Conservation (phyloP, 2,329 filamentous ascomycete genomes). For the Sarocladium kiliense region DNA sequence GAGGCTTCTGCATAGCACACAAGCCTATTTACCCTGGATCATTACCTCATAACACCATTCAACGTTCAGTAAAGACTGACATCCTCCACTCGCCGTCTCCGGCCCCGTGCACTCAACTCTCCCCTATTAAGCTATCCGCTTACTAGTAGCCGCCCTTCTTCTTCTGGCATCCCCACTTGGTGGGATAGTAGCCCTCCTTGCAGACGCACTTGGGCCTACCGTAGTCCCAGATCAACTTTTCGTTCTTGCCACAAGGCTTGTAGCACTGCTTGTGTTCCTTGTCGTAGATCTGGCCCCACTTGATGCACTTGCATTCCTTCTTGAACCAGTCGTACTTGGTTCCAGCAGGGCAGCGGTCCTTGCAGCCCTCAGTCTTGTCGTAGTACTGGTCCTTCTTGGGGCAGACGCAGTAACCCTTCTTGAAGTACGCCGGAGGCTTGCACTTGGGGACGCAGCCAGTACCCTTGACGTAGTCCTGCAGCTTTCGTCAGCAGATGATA, state of each 20-base stretch:
- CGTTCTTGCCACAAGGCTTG: neutral
- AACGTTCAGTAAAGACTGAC: too few relatives aligned
- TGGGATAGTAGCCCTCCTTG: constrained; percentile 2
- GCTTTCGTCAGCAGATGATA: neutral
- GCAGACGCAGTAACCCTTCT: neutral
- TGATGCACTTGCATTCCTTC: neutral
- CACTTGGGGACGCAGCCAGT: neutral
- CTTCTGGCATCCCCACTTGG: constrained; percentile 2
- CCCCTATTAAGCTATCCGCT: too few relatives aligned
- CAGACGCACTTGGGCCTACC: neutral
- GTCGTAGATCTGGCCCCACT: neutral
- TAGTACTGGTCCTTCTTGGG: neutral
- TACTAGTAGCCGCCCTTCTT: neutral
- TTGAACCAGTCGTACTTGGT: too few relatives aligned
- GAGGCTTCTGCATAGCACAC: too few relatives aligned
- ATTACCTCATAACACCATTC: too few relatives aligned
- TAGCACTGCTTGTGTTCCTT: neutral
- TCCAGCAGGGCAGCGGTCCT: neutral
- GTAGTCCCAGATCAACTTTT: neutral
- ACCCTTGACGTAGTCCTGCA: neutral
- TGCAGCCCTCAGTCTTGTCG: neutral
- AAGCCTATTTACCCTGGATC: too few relatives aligned
- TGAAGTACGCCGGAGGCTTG: neutral
- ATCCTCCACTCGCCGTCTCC: too few relatives aligned
- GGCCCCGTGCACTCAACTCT: too few relatives aligned